phyloP scores from a whole-genome alignment of 306 rosid species.

The Sophora flavescens region DNA sequence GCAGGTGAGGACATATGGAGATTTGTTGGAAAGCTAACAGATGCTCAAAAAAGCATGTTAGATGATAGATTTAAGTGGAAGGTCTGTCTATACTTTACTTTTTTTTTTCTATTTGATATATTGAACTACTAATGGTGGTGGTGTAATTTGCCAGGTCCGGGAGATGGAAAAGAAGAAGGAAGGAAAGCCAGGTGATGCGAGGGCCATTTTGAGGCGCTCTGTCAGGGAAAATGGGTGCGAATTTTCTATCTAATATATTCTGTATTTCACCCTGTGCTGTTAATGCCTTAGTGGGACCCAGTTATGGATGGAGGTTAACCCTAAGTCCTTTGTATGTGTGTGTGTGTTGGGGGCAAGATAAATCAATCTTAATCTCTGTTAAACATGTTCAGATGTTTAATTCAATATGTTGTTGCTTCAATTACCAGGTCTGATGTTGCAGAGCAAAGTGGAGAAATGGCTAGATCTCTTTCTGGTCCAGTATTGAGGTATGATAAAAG shows the following conservation, averaged over 20 bases:
- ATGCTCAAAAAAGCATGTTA: constrained; percentile 98
- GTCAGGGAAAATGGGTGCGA: constrained; percentile 88
- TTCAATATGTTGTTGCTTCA: constrained; percentile 34
- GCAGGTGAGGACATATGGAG: constrained; percentile 99
- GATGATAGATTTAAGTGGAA: constrained; percentile 98
- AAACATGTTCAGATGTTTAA: not conserved
- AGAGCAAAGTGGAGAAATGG: constrained; percentile 92
- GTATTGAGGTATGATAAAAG: constrained; percentile 57
- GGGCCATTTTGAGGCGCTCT: constrained; percentile 90
- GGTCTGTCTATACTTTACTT: constrained; percentile 55
- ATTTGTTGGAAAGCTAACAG: constrained; percentile 93
- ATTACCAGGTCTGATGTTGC: constrained; percentile 79
- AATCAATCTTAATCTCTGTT: not conserved
- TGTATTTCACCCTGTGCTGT: not conserved
- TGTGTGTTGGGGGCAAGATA: not conserved
- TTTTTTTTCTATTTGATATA: constrained; percentile 18
- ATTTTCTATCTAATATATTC: not conserved
- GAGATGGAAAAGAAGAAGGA: constrained; percentile 98
- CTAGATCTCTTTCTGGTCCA: constrained; percentile 80
- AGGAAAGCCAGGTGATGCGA: constrained; percentile 98
- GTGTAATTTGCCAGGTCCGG: constrained; percentile 64
- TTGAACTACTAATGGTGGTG: constrained; percentile 36
- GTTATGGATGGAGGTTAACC: not conserved
- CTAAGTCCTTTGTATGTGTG: not conserved
- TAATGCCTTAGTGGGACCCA: not conserved